Conservation (phyloP, 495 filamentous ascomycete genomes). For the Beverwykella pulmonaria region DNA sequence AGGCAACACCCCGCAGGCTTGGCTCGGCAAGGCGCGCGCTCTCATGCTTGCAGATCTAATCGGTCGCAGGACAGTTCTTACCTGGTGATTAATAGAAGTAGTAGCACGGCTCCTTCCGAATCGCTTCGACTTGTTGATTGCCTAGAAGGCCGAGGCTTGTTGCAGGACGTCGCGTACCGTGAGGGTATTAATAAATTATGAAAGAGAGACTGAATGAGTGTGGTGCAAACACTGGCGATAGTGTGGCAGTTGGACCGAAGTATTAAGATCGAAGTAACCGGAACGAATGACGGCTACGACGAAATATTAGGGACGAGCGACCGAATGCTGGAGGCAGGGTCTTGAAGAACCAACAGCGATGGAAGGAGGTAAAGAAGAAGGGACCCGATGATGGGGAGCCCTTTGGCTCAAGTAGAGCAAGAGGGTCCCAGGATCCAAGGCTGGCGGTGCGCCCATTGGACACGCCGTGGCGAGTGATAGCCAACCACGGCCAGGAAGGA, state of each 20-base stretch:
- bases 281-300: conserved; percentile 26
- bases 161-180: not conserved
- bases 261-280: conserved; percentile 5
- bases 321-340: conserved; percentile 18
- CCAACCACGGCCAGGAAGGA: not conserved
- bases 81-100: not conserved
- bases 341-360: conserved; percentile 18
- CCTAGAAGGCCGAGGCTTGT: too few species aligned
- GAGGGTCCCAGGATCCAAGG: not conserved
- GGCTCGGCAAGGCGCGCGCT: too few species aligned
- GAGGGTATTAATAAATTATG: not conserved
- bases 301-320: conserved; percentile 6
- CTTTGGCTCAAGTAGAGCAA: conserved; percentile 3
- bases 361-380: conserved; percentile 1
- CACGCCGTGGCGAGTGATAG: not conserved
- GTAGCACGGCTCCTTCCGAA: not conserved
- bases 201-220: not conserved
- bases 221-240: conserved; percentile 2
- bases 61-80: not conserved
- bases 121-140: not conserved
- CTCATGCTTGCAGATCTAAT: too few species aligned
- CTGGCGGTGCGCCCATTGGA: not conserved
- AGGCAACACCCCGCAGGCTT: too few species aligned
- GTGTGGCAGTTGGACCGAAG: not conserved
- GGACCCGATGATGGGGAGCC: not conserved